Evolutionary conservation across 306 rosid species (phyloP), one percentile per base, ranked within the genome.

Genomic region (Medicago arabica): DNA sequence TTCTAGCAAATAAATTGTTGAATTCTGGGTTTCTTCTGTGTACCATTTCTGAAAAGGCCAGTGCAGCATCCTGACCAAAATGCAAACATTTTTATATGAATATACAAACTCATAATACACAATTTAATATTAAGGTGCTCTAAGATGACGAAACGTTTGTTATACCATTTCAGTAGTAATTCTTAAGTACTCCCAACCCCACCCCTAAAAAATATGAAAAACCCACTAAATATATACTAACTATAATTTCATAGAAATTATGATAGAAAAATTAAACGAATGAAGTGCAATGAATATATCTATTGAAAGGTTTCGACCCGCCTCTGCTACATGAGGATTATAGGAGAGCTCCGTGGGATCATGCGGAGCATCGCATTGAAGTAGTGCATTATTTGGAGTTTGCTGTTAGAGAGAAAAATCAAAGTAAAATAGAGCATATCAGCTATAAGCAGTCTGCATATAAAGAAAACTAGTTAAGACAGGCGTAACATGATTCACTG

Each of bases 61-160:
- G 62, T 13, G 74, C 43, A 60, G 72, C 76, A 54, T 58, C 84
- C 96, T 90, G 89, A 57, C 16, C 75, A 75, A 58, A 80, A 60
- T 70, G 54, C 40, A 21, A 65, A 28, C 31, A 71, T 49, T 55
- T 66, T 49, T 17, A 40, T 39, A 50, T 55, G 50, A 64, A 77
- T 59, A 39, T 70, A 59, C 16, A 9, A 38, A 75, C 70, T 54
- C 57, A 50, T 75, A 66, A 50, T 75, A 66, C 43, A 64, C 25
- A 60, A 14, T 41, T 82, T 62, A 55, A 10, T 55, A 64, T 62
- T 46, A 78, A 44, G 67, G 31, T 38, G 0, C 47, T 31, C 41
- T 64, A 71, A 10, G 31, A 60, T 34, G 28, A 49, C 36, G 23
- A 70, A 23, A 67, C 36, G 1, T 76, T 21, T 65, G 28, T 64